These are phyloP conservation scores for Knoxdaviesia proteae DNA, from an alignment of 2,329 filamentous ascomycete species.

Conservation along the genomic window DNA sequence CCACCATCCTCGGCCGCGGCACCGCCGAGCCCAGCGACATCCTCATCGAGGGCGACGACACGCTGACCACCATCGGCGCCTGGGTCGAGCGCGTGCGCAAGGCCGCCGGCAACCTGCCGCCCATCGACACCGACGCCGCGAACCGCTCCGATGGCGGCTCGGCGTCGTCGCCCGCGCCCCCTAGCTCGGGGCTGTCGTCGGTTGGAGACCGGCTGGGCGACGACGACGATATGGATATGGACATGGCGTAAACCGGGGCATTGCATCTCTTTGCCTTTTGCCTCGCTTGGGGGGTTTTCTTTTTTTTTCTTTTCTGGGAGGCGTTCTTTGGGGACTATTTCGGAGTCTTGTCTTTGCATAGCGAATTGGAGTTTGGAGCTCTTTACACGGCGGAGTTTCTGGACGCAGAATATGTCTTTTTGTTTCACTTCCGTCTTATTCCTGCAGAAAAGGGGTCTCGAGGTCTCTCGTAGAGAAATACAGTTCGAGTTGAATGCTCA, in stretches of 20 bases:
- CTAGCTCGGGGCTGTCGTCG: slow-evolving; percentile 36
- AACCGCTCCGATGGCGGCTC: background rate
- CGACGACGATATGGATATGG: slow-evolving; percentile 24
- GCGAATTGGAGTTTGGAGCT: slow-evolving; percentile 16
- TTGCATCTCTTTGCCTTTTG: background rate
- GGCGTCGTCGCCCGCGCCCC: slow-evolving; percentile 10
- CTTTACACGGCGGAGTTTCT: slow-evolving; percentile 1
- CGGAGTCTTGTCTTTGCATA: slow-evolving; percentile 14
- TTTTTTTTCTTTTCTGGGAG: background rate
- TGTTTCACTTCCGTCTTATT: too few species aligned
- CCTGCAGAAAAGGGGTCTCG: too few species aligned
- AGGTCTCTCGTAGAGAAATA: too few species aligned
- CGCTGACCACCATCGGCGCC: slow-evolving; percentile 39
- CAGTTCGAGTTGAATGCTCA: too few species aligned
- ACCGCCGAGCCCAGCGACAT: slow-evolving; percentile 46
- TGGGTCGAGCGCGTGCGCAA: slow-evolving; percentile 31
- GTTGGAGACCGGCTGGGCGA: slow-evolving; percentile 25
- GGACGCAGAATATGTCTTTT: slow-evolving; percentile 5
- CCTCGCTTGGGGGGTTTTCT: background rate
- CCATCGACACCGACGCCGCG: background rate
- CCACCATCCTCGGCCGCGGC: slow-evolving; percentile 59
- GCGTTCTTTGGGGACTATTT: too few species aligned
- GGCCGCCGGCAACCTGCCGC: too few species aligned
- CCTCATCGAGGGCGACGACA: slow-evolving; percentile 47
- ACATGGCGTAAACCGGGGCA: slow-evolving; percentile 14